Percentiles rank a stretch among this genome's conserved stretches.
Evolutionary conservation across 495 filamentous ascomycete species (phyloP).

Genomic region (Aspergillus sclerotiicarbonarius): DNA sequence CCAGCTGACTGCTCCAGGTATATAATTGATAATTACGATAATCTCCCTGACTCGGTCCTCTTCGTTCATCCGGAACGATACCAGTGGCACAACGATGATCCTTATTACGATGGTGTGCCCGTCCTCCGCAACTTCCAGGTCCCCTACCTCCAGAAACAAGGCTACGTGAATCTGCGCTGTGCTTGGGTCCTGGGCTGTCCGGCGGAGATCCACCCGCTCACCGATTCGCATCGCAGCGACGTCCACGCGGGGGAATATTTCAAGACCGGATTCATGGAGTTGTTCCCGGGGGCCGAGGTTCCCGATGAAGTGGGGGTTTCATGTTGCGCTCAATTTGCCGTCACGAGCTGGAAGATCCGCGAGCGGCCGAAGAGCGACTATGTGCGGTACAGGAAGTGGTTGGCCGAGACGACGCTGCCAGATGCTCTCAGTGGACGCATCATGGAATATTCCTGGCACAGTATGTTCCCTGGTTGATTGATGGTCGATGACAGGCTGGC

Average conservation of each 20-base stretch:
- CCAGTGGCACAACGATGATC: conserved; percentile 63
- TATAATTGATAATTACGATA: conserved; percentile 64
- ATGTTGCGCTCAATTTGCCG: conserved; percentile 75
- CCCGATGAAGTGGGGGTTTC: conserved; percentile 54
- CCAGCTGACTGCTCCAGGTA: conserved; percentile 33
- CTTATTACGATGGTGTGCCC: conserved; percentile 47
- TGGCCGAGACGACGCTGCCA: conserved; percentile 52
- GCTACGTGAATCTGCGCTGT: conserved; percentile 68
- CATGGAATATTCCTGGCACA: conserved; percentile 75
- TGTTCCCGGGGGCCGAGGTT: conserved; percentile 49
- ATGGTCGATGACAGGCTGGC: background rate
- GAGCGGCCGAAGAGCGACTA: conserved; percentile 54
- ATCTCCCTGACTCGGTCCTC: conserved; percentile 55
- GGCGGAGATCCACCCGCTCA: conserved; percentile 52
- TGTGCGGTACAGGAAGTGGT: conserved; percentile 56
- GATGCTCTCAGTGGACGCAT: conserved; percentile 63
- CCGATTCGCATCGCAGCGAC: conserved; percentile 40
- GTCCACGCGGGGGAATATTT: conserved; percentile 51
- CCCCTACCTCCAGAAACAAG: conserved; percentile 51
- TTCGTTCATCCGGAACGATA: conserved; percentile 62
- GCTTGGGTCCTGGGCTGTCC: conserved; percentile 63
- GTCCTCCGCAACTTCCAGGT: conserved; percentile 54
- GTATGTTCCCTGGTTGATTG: conserved; percentile 26
- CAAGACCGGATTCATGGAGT: conserved; percentile 50
- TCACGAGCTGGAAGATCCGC: conserved; percentile 54